These are phyloP conservation scores for Lactarius hengduanensis DNA, from an alignment of 768 basidiomycete genomes.

Conservation along the genomic window DNA sequence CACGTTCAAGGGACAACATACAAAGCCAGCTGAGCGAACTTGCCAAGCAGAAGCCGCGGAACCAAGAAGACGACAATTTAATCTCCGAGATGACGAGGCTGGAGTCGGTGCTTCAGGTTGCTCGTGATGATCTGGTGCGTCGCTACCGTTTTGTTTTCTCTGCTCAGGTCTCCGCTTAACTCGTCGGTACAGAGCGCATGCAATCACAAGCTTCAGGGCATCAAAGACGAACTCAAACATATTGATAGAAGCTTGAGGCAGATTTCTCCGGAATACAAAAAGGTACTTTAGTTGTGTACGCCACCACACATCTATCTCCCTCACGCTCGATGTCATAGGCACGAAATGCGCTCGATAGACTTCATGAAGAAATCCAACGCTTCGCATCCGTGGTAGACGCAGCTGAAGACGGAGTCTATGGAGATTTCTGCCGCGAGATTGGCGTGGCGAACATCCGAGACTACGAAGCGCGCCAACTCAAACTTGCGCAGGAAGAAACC, in stretches of 20 bases:
- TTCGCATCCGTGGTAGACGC: slow-evolving; percentile 60
- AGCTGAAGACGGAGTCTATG: slow-evolving; percentile 81
- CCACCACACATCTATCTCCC: background rate
- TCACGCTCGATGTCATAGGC: slow-evolving; percentile 41
- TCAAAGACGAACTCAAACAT: slow-evolving; percentile 83
- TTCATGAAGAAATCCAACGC: slow-evolving; percentile 54
- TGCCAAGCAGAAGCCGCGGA: slow-evolving; percentile 78
- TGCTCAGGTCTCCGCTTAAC: background rate
- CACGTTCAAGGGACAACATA: slow-evolving; percentile 67
- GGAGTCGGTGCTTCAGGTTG: slow-evolving; percentile 71
- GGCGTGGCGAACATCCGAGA: slow-evolving; percentile 81
- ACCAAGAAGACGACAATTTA: slow-evolving; percentile 78
- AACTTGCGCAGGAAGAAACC: slow-evolving; percentile 84
- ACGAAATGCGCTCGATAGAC: slow-evolving; percentile 47
- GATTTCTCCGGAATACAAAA: slow-evolving; percentile 65
- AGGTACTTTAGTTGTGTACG: slow-evolving; percentile 43
- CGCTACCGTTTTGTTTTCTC: slow-evolving; percentile 3
- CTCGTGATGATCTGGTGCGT: slow-evolving; percentile 75
- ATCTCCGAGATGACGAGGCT: slow-evolving; percentile 74
- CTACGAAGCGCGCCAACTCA: slow-evolving; percentile 90
- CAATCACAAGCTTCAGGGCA: slow-evolving; percentile 69
- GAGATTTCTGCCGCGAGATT: slow-evolving; percentile 75
- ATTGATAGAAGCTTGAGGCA: slow-evolving; percentile 68
- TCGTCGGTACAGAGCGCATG: slow-evolving; percentile 57
- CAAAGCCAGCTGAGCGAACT: slow-evolving; percentile 78